Evolutionary conservation across 306 rosid species (phyloP), one percentile per base, ranked within the genome.

Genomic region (Lathyrus aphaca): DNA sequence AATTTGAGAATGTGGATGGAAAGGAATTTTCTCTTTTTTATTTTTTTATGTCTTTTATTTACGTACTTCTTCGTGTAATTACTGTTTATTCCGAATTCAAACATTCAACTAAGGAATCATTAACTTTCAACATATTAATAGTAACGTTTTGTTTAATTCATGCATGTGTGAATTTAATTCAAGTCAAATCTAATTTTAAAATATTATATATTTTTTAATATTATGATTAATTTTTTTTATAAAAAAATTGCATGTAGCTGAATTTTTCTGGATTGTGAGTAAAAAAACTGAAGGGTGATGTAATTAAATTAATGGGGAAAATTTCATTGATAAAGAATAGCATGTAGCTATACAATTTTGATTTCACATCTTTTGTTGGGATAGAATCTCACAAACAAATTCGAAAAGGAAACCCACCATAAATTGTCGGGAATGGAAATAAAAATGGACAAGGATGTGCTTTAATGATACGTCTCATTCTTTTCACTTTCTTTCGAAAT

Each of bases 321-420:
- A 16, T 5, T 15, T 49, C 8, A 15, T 49, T 17, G 9, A 15
- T 45, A 49, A 49, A 8, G n/a, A n/a, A n/a, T n/a, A n/a, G n/a
- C n/a, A 49, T 7, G 55, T 49, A 49, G 56, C 54, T 8, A 29
- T 44, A 12, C 5, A 4, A 10, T 39, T 39, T 11, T 40, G 14
- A 53, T 19, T 40, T 18, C 17, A 3, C 15, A 7, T 64, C 42
- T 30, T 58, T 7, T 8, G 9, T 19, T 21, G 4, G 65, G 43
- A 60, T 42, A 15, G 74, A 61, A 53, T 53, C 10, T 35, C 69
- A 15, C 30, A 60, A 64, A 43, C 46, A 6, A 23, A 32, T 25
- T 48, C 8, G n/a, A 18, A 68, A 79, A 12, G 29, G 19, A 53
- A 68, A 46, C 54, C 35, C 71, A 10, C 18, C 43, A 30, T 12